Evolutionary conservation across 305 asterid genomes (phyloP), one percentile per base, ranked within the genome.

Genomic region (Petunia hybrid): DNA sequence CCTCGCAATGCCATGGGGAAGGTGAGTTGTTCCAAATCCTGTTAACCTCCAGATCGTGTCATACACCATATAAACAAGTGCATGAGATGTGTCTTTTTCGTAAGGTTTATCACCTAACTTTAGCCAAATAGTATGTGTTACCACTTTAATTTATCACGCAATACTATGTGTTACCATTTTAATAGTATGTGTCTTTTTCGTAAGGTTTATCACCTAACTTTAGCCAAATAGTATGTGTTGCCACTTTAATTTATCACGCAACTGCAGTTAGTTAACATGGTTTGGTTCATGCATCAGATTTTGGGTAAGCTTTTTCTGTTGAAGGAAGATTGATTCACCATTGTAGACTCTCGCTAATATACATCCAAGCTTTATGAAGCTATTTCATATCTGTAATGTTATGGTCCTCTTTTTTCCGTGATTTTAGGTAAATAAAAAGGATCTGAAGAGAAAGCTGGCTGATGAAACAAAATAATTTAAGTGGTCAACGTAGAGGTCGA

Each of bases 1-100:
- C 97, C 99, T 66, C 97, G 97, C 63, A 95, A 95, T 80, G 98
- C 98, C 39, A 95, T 95, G 99, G 99, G 98, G 85, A 95, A 95
- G 93, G 99, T 94, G 81, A 84, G 45, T 22, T 56, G 41, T 42
- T 59, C 70, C 3, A 8, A 10, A 4, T 42, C 53, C 1, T 6
- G 80, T 68, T 22, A 82, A 69, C 56, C 69, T 74, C 4, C 68
- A 31, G 35, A 62, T 1, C 67, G 3, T 62, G 67, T 22, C 42
- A 62, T 31, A 41, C 14, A 3, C 4, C 13, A 35, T 31, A 62
- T 4, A 14, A 62, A 62, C 0, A 61, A 60, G 2, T 69, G 9
- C 12, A 16, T 48, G 14, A 22, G 0, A 8, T 1, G 22, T 22
- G 31, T 1, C 6, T 9, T 51, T 51, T 51, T 8, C 14, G 7